These are phyloP conservation scores for Diplodia intermedia DNA, from an alignment of 2,329 filamentous ascomycete species.

Conservation along the genomic window DNA sequence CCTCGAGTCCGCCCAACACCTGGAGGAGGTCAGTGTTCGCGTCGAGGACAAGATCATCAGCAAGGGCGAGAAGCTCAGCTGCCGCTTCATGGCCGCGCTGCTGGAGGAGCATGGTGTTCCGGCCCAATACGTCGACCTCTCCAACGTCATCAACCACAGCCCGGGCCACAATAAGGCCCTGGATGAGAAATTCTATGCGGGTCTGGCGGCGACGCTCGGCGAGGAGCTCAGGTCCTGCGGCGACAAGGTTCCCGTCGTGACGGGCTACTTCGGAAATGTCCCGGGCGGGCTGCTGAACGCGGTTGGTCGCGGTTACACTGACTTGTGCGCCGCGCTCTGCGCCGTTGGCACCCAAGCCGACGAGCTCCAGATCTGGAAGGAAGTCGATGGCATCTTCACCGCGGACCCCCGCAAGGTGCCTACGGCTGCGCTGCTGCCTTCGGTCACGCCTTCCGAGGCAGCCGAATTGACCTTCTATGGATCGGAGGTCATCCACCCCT, in stretches of 20 bases:
- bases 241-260: slow-evolving; percentile 61
- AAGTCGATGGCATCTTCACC: slow-evolving; percentile 94
- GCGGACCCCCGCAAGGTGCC: slow-evolving; percentile 88
- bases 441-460: slow-evolving; percentile 92
- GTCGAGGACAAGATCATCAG: slow-evolving; percentile 79
- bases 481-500: slow-evolving; percentile 94
- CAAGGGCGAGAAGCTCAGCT: slow-evolving; percentile 95
- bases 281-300: slow-evolving; percentile 90
- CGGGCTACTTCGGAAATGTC: slow-evolving; percentile 93
- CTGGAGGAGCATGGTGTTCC: slow-evolving; percentile 81
- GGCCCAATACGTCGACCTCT: slow-evolving; percentile 88
- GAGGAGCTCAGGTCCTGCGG: slow-evolving; percentile 53
- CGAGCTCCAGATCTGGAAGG: slow-evolving; percentile 98
- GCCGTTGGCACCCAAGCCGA: slow-evolving; percentile 86
- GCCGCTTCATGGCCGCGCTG: slow-evolving; percentile 85
- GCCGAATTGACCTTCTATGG: slow-evolving; percentile 82
- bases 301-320: slow-evolving; percentile 94
- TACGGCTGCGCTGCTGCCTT: slow-evolving; percentile 84
- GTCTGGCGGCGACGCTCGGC: slow-evolving; percentile 51
- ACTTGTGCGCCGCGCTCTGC: slow-evolving; percentile 89
- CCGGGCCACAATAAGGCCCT: slow-evolving; percentile 47
- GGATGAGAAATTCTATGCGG: slow-evolving; percentile 56
- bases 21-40: slow-evolving; percentile 59
- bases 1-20: slow-evolving; percentile 66
- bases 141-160: slow-evolving; percentile 76